Base-by-base conservation (phyloP, 345 rosid genomes). In the Salix udensis region DNA sequence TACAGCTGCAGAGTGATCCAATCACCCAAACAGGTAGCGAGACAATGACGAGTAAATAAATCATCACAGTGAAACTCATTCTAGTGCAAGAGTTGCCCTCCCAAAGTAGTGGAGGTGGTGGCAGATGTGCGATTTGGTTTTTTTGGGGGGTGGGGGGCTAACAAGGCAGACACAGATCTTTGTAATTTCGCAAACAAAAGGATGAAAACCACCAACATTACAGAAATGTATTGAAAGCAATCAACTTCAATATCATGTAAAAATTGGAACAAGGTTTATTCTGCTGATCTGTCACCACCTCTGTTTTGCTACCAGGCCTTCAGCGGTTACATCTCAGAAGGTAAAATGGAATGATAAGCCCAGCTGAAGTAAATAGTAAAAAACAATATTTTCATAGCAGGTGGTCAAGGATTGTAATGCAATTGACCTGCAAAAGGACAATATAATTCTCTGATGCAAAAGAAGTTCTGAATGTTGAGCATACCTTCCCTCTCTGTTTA, bases 401-500 rank as follows among this genome's bases (percentile, higher is more conserved):
- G n/a, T 58, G 69, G 14, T 67, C 28, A 58, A 0, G 50, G 31
- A 16, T 39, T 60, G 36, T 12, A 71, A 64, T 6, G 12, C 46
- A 62, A 24, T 15, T 62, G 65, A 31, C 53, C 18, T 10, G 6
- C 26, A 60, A 36, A 50, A 24, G 9, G 12, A 31, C 10, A 52
- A 65, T 26, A 8, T 10, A 58, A n/a, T 16, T 21, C 71, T 36
- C 71, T 31, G 71, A 26, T 40, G 16, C 36, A 60, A 46, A 31
- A 34, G 50, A 42, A n/a, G 55, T 39, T 4, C 60, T 42, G 62
- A 28, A 39, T 66, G 37, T 13, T 30, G 16, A 53, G 52, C 87
- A 40, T 74, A 96, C 99, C 97, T 96, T 96, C 74, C 99, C 99
- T 79, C 98, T 89, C 89, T 96, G 99, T 88, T 92, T 94, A 82